A percentile compares a stretch with the other conserved stretches of the same genome.
Conservation (phyloP, 2,329 filamentous ascomycete species). For the Apiospora phragmitis region DNA sequence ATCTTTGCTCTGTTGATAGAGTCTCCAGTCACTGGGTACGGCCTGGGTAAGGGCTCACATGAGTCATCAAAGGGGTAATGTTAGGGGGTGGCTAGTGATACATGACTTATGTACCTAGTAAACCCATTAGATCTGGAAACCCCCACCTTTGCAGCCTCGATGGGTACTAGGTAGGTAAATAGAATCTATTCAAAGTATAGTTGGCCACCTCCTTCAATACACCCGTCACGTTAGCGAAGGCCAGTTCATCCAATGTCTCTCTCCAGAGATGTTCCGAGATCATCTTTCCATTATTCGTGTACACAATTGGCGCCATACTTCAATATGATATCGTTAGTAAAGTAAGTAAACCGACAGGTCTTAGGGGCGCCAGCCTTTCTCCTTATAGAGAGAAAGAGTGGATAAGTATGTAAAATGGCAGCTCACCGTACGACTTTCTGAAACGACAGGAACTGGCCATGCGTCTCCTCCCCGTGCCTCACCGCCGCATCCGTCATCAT, state of each 20-base stretch:
- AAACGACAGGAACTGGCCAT: conserved; percentile 22
- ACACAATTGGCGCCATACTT: conserved; percentile 23
- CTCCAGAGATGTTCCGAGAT: conserved; percentile 23
- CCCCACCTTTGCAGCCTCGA: too few species aligned
- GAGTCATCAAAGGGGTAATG: too few species aligned
- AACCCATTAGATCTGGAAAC: too few species aligned
- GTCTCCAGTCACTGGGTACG: too few species aligned
- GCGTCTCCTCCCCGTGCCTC: conserved; percentile 18
- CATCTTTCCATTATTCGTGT: conserved; percentile 18
- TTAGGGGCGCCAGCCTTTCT: too few species aligned
- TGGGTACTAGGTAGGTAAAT: too few species aligned
- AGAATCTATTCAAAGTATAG: background rate
- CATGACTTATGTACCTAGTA: too few species aligned
- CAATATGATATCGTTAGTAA: background rate
- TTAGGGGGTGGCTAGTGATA: too few species aligned
- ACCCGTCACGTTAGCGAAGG: conserved; percentile 18
- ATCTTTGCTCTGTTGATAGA: too few species aligned
- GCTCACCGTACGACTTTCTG: conserved; percentile 20
- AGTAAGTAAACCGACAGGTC: background rate
- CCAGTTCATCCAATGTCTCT: conserved; percentile 25
- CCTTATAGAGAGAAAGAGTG: background rate
- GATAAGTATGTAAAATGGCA: background rate
- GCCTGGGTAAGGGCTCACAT: too few species aligned
- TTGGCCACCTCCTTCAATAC: background rate
- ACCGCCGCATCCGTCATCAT: conserved; percentile 21